phyloP scores from a whole-genome alignment of 768 basidiomycete genomes.

The Rhodocollybia butyracea region DNA sequence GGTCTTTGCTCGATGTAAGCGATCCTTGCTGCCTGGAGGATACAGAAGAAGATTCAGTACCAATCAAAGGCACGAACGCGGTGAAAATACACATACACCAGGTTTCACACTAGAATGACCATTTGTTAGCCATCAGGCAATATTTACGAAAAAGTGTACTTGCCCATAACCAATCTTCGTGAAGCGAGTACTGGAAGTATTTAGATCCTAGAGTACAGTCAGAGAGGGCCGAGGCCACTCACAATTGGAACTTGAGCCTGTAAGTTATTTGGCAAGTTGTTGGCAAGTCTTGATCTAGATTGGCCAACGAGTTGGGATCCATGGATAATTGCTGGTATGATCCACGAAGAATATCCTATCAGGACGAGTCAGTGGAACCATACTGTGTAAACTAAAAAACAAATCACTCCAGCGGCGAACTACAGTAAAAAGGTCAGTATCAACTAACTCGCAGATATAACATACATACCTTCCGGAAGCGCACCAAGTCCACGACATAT shows the following conservation, averaged over 20 bases:
- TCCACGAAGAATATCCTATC: conserved; percentile 80
- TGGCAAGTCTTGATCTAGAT: conserved; percentile 96
- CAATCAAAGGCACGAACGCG: neutral
- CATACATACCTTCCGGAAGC: conserved; percentile 81
- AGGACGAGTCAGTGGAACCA: neutral
- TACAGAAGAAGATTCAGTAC: neutral
- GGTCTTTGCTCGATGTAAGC: too few relatives aligned
- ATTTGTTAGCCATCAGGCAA: neutral
- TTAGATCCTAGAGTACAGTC: conserved; percentile 2
- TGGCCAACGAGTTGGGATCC: conserved; percentile 91
- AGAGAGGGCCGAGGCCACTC: conserved; percentile 29
- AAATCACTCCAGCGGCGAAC: conserved; percentile 50
- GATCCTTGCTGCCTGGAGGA: too few relatives aligned
- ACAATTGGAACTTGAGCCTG: conserved; percentile 92
- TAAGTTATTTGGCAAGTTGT: too few relatives aligned
- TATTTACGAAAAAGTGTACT: conserved; percentile 9
- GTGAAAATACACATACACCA: conserved; percentile 76
- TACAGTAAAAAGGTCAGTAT: conserved; percentile 16
- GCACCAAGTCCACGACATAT: conserved; percentile 92
- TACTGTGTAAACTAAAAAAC: neutral
- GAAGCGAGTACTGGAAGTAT: conserved; percentile 67
- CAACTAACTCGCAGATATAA: neutral
- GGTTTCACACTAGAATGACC: conserved; percentile 77
- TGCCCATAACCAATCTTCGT: conserved; percentile 97
- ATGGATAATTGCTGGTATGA: conserved; percentile 93